A percentile compares a stretch with the other conserved stretches of the same genome.
Evolutionary conservation across 805 yeast species (phyloP).

Genomic region (Saccharomyces eubayanus): DNA sequence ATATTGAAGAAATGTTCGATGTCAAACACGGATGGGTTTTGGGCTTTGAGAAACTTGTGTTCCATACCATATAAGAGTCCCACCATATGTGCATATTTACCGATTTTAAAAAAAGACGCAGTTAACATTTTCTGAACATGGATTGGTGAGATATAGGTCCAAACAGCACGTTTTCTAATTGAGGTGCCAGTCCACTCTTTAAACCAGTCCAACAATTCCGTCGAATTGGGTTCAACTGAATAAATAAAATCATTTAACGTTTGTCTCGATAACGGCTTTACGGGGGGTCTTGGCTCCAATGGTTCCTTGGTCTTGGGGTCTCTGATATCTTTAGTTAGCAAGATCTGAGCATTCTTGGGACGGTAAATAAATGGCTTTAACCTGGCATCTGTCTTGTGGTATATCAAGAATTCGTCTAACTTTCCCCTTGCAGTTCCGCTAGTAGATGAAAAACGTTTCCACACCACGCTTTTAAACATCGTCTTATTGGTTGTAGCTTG

Average conservation of each 20-base stretch:
- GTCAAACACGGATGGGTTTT: constrained; percentile 15
- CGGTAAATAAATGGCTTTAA: constrained; percentile 36
- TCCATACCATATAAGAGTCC: constrained; percentile 15
- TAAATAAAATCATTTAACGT: constrained; percentile 23
- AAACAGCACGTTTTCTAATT: constrained; percentile 19
- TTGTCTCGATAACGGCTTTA: constrained; percentile 23
- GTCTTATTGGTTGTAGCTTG: not conserved
- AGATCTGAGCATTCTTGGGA: constrained; percentile 32
- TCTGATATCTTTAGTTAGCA: constrained; percentile 34
- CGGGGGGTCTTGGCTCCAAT: constrained; percentile 29
- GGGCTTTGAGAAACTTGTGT: constrained; percentile 15
- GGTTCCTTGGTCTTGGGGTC: constrained; percentile 30
- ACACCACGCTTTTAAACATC: constrained; percentile 1
- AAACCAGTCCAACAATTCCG: constrained; percentile 20
- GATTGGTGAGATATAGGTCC: constrained; percentile 17
- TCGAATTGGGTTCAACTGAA: constrained; percentile 12
- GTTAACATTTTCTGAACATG: constrained; percentile 22
- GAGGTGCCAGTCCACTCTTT: constrained; percentile 21
- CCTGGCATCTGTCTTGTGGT: constrained; percentile 28
- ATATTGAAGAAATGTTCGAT: constrained; percentile 26
- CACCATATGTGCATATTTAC: constrained; percentile 16
- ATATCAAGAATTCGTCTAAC: constrained; percentile 29
- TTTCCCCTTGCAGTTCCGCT: constrained; percentile 16
- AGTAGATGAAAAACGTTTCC: constrained; percentile 14
- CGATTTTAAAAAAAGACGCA: constrained; percentile 20